Evolutionary conservation across 805 yeast genomes (phyloP).

Genomic region (Candida qinlingensis): DNA sequence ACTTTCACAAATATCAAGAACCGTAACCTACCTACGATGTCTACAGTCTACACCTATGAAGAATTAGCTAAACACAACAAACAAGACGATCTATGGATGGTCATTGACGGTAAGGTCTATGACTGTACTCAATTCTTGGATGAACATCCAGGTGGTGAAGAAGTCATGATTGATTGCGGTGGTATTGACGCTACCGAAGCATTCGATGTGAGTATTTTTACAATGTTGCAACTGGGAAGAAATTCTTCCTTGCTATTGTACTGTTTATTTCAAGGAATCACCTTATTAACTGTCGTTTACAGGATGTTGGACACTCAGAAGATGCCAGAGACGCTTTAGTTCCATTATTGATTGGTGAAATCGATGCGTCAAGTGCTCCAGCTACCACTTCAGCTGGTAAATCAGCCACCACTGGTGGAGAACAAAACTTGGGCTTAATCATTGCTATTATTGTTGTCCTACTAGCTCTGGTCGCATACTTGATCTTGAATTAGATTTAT

Average conservation of each 20-base stretch:
- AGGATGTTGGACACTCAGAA: constrained; percentile 95
- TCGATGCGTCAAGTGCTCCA: constrained; percentile 58
- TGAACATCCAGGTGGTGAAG: constrained; percentile 80
- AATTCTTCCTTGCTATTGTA: too few species aligned
- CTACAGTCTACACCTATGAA: constrained; percentile 52
- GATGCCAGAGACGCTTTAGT: constrained; percentile 80
- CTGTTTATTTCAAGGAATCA: too few species aligned
- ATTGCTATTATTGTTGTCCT: constrained; percentile 18
- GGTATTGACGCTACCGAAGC: constrained; percentile 83
- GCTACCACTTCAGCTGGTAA: constrained; percentile 18
- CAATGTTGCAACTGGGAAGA: too few species aligned
- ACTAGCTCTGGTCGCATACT: constrained; percentile 20
- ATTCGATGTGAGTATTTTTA: constrained; percentile 45
- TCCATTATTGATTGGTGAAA: constrained; percentile 67
- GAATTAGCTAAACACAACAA: constrained; percentile 70
- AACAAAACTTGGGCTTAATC: constrained; percentile 20
- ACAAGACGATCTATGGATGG: constrained; percentile 81
- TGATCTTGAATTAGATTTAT: constrained; percentile 8
- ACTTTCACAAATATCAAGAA: too few species aligned
- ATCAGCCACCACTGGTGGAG: constrained; percentile 24
- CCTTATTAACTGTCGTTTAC: constrained; percentile 13
- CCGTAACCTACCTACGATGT: constrained; percentile 25
- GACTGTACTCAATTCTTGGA: constrained; percentile 60
- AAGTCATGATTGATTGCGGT: constrained; percentile 73
- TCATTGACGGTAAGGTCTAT: constrained; percentile 78